A percentile compares a stretch with the other conserved stretches of the same genome.
phyloP scores from a whole-genome alignment of 2,329 filamentous ascomycete genomes.

The Conoideocrella luteorostrata region DNA sequence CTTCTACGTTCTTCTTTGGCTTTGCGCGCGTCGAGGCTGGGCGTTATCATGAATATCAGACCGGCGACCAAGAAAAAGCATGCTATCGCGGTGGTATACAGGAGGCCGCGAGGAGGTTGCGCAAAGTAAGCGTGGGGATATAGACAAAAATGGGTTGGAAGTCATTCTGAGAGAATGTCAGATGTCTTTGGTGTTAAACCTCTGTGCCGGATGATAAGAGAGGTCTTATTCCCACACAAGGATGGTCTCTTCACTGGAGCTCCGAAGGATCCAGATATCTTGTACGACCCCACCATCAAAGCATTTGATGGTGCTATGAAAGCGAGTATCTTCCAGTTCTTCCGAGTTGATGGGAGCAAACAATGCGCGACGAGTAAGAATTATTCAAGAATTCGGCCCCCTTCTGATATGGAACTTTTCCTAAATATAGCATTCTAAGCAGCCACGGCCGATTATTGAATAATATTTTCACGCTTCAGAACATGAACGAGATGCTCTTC shows the following conservation, averaged over 20 bases:
- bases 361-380: too few species aligned
- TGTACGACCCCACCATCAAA: background rate
- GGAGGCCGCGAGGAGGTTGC: background rate
- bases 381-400: too few species aligned
- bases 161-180: constrained; percentile 2
- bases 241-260: constrained; percentile 6
- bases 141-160: background rate
- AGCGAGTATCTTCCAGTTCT: too few species aligned
- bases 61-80: background rate
- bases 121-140: background rate
- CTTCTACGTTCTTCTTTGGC: background rate
- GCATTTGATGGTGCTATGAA: constrained; percentile 5
- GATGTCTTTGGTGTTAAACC: background rate
- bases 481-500: too few species aligned
- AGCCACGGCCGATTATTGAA: too few species aligned
- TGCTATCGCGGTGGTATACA: constrained; percentile 1
- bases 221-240: constrained; percentile 3
- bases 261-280: constrained; percentile 2
- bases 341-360: too few species aligned
- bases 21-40: background rate
- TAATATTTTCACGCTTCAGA: too few species aligned
- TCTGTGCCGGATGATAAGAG: background rate
- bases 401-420: too few species aligned
- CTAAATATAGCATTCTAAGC: too few species aligned
- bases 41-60: background rate